Percentiles rank a stretch among this genome's conserved stretches.
These are phyloP conservation scores for Erodium maritimum DNA, from an alignment of 345 rosid species.

Conservation along the genomic window DNA sequence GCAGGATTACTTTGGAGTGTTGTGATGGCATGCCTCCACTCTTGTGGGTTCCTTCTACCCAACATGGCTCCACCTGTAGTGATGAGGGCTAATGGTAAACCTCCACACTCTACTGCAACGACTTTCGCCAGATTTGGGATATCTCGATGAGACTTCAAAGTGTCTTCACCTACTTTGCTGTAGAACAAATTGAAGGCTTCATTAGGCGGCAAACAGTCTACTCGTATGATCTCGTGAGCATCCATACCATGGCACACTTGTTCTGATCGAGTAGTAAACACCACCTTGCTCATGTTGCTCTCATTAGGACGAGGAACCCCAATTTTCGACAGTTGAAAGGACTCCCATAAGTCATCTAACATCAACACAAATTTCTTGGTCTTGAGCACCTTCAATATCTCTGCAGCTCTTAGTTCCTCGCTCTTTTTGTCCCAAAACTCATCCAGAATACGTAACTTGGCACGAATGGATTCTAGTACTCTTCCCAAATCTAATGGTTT, in stretches of 20 bases:
- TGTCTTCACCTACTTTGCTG: constrained; percentile 1
- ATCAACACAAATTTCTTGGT: constrained; percentile 11
- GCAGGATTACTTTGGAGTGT: background rate
- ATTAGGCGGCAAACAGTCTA: constrained; percentile 1
- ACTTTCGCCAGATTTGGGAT: background rate
- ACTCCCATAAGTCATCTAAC: constrained; percentile 13
- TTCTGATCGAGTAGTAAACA: constrained; percentile 13
- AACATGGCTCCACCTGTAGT: constrained; percentile 14
- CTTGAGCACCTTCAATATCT: background rate
- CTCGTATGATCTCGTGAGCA: background rate
- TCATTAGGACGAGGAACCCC: constrained; percentile 1
- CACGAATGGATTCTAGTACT: background rate
- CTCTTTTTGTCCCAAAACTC: background rate
- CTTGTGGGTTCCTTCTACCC: background rate
- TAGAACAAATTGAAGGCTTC: constrained; percentile 8
- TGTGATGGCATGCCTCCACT: constrained; percentile 7
- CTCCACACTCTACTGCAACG: constrained; percentile 4
- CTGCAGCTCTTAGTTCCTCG: background rate
- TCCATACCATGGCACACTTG: constrained; percentile 2
- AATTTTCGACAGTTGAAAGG: background rate
- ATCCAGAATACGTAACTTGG: background rate
- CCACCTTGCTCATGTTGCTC: constrained; percentile 6
- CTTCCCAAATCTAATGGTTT: background rate
- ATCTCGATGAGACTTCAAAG: background rate
- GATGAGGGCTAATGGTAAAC: constrained; percentile 18